Base-by-base conservation (phyloP, 257 asterid genomes). In the Striga asiatica region DNA sequence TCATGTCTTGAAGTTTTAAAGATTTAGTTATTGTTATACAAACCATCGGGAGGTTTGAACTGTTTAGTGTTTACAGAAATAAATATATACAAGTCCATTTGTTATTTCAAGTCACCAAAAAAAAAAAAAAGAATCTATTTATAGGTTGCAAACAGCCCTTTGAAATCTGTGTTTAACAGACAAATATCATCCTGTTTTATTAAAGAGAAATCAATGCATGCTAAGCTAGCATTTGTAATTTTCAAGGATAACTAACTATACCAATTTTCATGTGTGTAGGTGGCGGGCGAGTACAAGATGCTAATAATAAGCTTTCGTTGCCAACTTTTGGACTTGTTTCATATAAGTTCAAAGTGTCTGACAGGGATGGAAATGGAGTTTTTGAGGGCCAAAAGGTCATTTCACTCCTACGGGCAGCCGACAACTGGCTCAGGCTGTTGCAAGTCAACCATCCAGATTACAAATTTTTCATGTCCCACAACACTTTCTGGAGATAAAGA, bases 241-340 rank as follows among this genome's bases (percentile, higher is more conserved):
- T n/a, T n/a, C n/a, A n/a, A n/a, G 42, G 42, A 9, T 35, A n/a
- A 35, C 16, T 1, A 12, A n/a, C n/a, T 11, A 35, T 35, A 35
- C 10, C 42, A 35, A 35, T 35, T 38, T 60, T 56, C 74, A 60
- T 66, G 66, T 70, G 12, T 13, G 34, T 79, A 51, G 71, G 66
- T 8, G 32, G 50, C 51, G 81, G 68, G 50, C 72, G 73, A 9
- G 65, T 45, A 3, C 63, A 46, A 1, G 77, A 74, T 61, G 50
- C 27, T 47, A 70, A 71, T 35, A 59, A 68, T 71, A 83, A 76
- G 62, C 74, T 89, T 29, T 61, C 74, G 0, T 69, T 87, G 17
- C 87, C 89, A 9, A 70, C 79, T 16, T 86, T 91, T 77, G 98
- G 92, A 21, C 94, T 91, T 7, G 85, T 81, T 58, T 72, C 96